phyloP scores from a whole-genome alignment of 345 rosid species.

The Melastoma malabathricum region DNA sequence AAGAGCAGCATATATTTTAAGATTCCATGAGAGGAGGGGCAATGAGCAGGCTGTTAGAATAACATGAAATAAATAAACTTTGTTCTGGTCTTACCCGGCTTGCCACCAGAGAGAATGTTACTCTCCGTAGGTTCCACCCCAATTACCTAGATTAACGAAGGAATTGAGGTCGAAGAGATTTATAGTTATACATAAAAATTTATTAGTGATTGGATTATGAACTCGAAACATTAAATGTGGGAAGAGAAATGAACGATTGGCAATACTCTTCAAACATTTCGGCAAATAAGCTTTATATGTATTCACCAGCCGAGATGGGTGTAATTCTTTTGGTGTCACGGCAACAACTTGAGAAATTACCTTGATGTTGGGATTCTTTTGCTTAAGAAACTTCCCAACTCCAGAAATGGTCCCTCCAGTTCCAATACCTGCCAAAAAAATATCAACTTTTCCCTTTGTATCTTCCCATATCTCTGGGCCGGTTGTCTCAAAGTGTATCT shows the following conservation, averaged over 20 bases:
- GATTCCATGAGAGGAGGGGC: too few relatives aligned
- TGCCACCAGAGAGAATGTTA: conserved; percentile 75
- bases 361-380: conserved; percentile 61
- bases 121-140: conserved; percentile 82
- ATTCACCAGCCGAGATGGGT: too few relatives aligned
- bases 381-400: conserved; percentile 59
- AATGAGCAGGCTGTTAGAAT: too few relatives aligned
- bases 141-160: conserved; percentile 38
- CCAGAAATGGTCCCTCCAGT: conserved; percentile 88
- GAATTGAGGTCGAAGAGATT: background rate
- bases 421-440: conserved; percentile 67
- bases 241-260: too few relatives aligned
- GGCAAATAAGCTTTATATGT: too few relatives aligned
- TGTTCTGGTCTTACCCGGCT: conserved; percentile 36
- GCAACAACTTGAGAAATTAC: conserved; percentile 13
- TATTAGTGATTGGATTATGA: background rate
- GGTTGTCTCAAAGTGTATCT: conserved; percentile 78
- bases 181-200: background rate
- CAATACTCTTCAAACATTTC: too few relatives aligned
- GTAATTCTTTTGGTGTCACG: background rate
- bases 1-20: too few relatives aligned
- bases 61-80: too few relatives aligned
- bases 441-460: conserved; percentile 72
- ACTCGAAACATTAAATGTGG: background rate
- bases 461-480: conserved; percentile 91